Base-by-base conservation (phyloP, 345 rosid genomes). In the Eucalyptus erythrocorys region DNA sequence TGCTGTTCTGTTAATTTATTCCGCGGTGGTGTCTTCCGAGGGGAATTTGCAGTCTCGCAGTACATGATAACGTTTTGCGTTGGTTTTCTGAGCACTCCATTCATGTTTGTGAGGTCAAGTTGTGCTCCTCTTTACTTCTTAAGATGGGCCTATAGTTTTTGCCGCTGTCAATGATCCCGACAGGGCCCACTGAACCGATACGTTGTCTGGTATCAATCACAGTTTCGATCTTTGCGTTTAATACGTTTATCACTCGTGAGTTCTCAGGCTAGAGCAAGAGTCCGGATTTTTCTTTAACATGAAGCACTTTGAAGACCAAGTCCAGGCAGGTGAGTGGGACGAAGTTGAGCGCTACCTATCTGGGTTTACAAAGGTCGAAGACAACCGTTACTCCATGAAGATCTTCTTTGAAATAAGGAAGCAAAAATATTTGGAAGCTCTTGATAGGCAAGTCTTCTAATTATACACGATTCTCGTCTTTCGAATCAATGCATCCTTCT, bases 321-420 rank as follows among this genome's bases (percentile, higher is more conserved):
- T 97, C 89, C 94, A 91, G 80, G 95, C 94, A 79, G 98, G 99
- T 82, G 98, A 96, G 88, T 97, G 99, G 99, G 97, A 94, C 85
- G 97, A 97, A 91, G 96, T 96, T 61, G 99, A 97, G 91, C 91
- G 92, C 16, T 97, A 97, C 89, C 89, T 97, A 51, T 94, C 94
- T 79, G 98, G 98, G 10, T 97, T 95, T 89, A 97, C 99, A 11
- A 97, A 96, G 92, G 98, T 97, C 30, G 99, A 97, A 88, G 99
- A 97, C 89, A 97, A 97, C 87, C 93, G 98, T 15, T 96, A 95
- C 88, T 96, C 99, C 2, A 96, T 93, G 97, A 95, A 95, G 93
- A 95, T 95, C 8, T 95, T 95, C 95, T 96, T 96, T 89, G 98
- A 96, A 91, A 96, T 96, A 66, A 92, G 99, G 93, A 96, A 96